Evolutionary conservation across 768 basidiomycete genomes (phyloP).

Genomic region (Boletus reticulatus): DNA sequence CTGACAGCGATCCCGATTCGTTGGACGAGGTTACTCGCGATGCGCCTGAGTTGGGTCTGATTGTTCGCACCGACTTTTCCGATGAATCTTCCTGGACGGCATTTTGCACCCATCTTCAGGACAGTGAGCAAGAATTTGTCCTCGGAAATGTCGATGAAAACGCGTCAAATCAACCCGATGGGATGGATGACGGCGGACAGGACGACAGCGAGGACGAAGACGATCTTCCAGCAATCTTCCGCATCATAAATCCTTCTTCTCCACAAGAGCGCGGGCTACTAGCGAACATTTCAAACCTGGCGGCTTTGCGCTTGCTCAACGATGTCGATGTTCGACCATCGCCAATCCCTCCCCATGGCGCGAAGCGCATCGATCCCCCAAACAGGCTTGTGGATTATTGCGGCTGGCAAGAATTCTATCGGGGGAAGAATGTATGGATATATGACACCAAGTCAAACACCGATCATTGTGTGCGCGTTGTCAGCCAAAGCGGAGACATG

Average conservation of each 20-base stretch:
- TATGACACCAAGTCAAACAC: slow-evolving; percentile 66
- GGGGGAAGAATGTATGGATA: slow-evolving; percentile 69
- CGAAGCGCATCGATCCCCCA: slow-evolving; percentile 44
- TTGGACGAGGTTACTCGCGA: slow-evolving; percentile 47
- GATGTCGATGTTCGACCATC: slow-evolving; percentile 64
- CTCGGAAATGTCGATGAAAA: slow-evolving; percentile 21
- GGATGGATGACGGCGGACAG: slow-evolving; percentile 11
- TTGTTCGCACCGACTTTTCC: slow-evolving; percentile 73
- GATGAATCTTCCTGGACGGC: slow-evolving; percentile 63
- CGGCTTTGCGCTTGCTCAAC: slow-evolving; percentile 65
- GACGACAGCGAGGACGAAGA: slow-evolving; percentile 20
- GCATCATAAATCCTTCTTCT: slow-evolving; percentile 46
- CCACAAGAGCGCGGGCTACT: slow-evolving; percentile 42
- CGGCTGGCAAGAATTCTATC: slow-evolving; percentile 74
- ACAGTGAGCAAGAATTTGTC: slow-evolving; percentile 57
- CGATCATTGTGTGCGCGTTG: slow-evolving; percentile 67
- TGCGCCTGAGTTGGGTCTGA: slow-evolving; percentile 52
- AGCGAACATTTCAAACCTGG: slow-evolving; percentile 58
- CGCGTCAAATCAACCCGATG: slow-evolving; percentile 20
- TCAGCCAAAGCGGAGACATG: slow-evolving; percentile 57
- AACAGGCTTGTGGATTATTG: slow-evolving; percentile 60
- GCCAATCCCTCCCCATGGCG: slow-evolving; percentile 45
- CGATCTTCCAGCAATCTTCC: slow-evolving; percentile 46
- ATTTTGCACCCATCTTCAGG: slow-evolving; percentile 50
- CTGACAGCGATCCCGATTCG: slow-evolving; percentile 48